These are phyloP conservation scores for Letharia lupina DNA, from an alignment of 495 filamentous ascomycete genomes.

Conservation along the genomic window DNA sequence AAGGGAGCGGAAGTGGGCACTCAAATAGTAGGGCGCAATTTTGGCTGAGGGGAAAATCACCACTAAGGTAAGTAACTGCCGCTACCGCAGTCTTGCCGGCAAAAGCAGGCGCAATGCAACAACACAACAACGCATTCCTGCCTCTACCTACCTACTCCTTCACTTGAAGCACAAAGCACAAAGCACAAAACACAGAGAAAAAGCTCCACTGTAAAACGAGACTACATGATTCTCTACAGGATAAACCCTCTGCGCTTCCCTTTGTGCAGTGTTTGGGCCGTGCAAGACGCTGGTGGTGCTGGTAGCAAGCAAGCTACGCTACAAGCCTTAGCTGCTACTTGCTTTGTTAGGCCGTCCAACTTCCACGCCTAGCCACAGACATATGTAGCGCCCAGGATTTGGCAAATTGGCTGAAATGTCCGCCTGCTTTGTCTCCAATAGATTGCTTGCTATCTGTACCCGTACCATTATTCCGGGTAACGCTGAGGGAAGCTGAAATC, in stretches of 20 bases:
- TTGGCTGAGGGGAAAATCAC: conserved; percentile 16
- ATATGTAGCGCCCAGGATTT: conserved; percentile 1
- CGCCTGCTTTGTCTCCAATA: background rate
- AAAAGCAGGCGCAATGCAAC: conserved; percentile 10
- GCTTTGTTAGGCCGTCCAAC: background rate
- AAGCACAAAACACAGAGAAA: background rate
- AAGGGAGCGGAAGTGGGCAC: conserved; percentile 32
- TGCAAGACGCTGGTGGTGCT: background rate
- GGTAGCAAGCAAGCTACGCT: background rate
- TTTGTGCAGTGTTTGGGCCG: background rate
- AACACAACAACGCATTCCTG: conserved; percentile 13
- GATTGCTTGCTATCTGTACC: background rate
- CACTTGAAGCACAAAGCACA: background rate
- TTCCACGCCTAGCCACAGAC: conserved; percentile 3
- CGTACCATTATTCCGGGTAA: background rate
- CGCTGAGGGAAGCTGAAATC: background rate
- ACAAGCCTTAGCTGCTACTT: background rate
- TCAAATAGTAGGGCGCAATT: conserved; percentile 10
- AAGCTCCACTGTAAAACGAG: background rate
- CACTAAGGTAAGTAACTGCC: conserved; percentile 8
- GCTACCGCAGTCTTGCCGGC: conserved; percentile 15
- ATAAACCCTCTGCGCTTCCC: background rate
- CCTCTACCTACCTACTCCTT: background rate
- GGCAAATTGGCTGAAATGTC: background rate
- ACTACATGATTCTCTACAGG: background rate